These are phyloP conservation scores for Tetracladium setigerum DNA, from an alignment of 495 filamentous ascomycete species.

Conservation along the genomic window DNA sequence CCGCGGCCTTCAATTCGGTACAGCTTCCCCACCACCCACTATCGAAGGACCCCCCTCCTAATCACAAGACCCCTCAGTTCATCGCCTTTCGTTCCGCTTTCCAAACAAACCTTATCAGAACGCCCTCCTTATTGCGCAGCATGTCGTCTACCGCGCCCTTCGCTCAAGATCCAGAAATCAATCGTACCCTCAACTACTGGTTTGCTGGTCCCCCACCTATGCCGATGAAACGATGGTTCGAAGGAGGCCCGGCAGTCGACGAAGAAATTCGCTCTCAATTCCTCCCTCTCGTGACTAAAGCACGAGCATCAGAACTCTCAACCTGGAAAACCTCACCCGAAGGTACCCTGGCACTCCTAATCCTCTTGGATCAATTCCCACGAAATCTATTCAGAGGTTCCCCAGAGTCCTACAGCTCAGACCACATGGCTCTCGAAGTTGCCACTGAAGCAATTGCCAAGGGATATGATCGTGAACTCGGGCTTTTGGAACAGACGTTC, in stretches of 20 bases:
- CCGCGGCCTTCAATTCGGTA: too few relatives aligned
- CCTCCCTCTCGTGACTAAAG: conserved; percentile 4
- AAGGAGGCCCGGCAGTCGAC: conserved; percentile 7
- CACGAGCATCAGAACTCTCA: conserved; percentile 5
- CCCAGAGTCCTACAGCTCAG: conserved; percentile 19
- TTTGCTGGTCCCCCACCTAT: neutral
- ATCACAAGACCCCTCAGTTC: neutral
- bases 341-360: conserved; percentile 13
- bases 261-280: conserved; percentile 14
- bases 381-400: conserved; percentile 15
- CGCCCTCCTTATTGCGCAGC: neutral
- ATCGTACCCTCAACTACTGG: conserved; percentile 9
- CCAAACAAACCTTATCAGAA: neutral
- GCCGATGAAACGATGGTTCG: conserved; percentile 8
- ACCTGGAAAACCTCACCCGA: conserved; percentile 10
- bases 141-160: conserved; percentile 5
- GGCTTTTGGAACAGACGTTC: conserved; percentile 21
- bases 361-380: conserved; percentile 19
- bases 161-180: conserved; percentile 3
- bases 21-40: too few relatives aligned
- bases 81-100: conserved; percentile 7
- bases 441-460: conserved; percentile 22
- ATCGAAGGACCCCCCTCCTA: too few relatives aligned
- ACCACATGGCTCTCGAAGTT: conserved; percentile 24
- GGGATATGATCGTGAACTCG: conserved; percentile 24